Evolutionary conservation across 371 early-diverging fungal species (phyloP), one percentile per base, ranked within the genome.

Genomic region (Mucor mucedo): DNA sequence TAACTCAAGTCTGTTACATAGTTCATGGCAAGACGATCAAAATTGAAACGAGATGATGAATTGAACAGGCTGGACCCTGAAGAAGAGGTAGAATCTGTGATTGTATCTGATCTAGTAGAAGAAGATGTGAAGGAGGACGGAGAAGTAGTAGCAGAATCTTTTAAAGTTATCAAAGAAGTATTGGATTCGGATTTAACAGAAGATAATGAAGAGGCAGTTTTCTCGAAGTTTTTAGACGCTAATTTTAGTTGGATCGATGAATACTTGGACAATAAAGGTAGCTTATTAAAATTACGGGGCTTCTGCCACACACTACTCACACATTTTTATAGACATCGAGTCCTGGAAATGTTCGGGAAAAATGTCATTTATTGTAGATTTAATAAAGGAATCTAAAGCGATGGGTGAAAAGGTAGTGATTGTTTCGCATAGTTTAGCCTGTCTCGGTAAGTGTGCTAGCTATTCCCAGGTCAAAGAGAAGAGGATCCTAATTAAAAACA

Each of bases 371-470:
- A 59, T 70, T 28, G 39, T 67, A 5, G 67, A 63, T 14, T 66
- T 79, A 38, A 55, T 56, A 0, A 55, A 64, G 3, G 66, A 70
- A 32, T 79, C 87, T 48, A 68, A 68, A 8, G 44, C 39, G 2
- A 40, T 73, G 1, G 71, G 75, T 30, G 93, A 95, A 48, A 92
- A 92, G 41, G 72, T 90, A 10, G 73, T 94, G 13, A 70, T 93
- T n/a, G 93, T 93, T 53, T 85, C 88, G 5, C 85, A 91, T 44
- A 89, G 89, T 65, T 69, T 92, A 6, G 79, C 84, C 0, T 87
- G 87, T 14, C 71, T 93, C 5, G 85, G 75, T 57, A 48, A 41
- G 32, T 41, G 13, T 9, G 21, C 21, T 21, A 59, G 0, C 27
- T 5, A n/a, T 21, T 28, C 5, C 3, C 50, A 62, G 69, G 1